These are phyloP conservation scores for Eucalyptus grandis DNA, from an alignment of 345 rosid genomes.

Conservation along the genomic window DNA sequence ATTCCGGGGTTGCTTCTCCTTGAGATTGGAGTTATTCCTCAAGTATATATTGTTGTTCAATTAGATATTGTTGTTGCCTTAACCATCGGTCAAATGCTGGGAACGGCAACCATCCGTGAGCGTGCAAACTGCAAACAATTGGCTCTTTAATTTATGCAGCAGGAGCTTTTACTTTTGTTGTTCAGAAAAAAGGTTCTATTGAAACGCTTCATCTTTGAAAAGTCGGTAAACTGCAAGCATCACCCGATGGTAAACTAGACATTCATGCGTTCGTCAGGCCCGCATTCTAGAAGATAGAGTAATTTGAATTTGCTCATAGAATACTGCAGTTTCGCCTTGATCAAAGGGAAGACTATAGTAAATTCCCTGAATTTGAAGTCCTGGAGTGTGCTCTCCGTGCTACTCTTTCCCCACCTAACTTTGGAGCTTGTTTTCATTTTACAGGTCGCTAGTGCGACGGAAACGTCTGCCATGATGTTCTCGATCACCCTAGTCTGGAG, in stretches of 20 bases:
- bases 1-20: conserved; percentile 81
- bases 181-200: neutral
- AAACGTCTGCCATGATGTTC: conserved; percentile 88
- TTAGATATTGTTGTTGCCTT: neutral
- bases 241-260: neutral
- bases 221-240: neutral
- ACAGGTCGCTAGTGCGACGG: conserved; percentile 52
- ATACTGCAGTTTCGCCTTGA: neutral
- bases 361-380: conserved; percentile 46
- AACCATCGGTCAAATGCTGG: neutral
- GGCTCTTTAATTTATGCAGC: neutral
- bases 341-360: conserved; percentile 26
- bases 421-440: conserved; percentile 76
- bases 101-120: neutral
- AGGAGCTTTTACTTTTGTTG: neutral
- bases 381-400: conserved; percentile 52
- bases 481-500: conserved; percentile 82
- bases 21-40: conserved; percentile 15
- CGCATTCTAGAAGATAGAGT: neutral
- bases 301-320: neutral
- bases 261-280: neutral
- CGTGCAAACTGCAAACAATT: neutral
- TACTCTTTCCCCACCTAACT: conserved; percentile 53
- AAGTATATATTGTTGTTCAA: neutral
- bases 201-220: neutral